A percentile compares a stretch with the other conserved stretches of the same genome.
phyloP scores from a whole-genome alignment of 768 basidiomycete genomes.

The Boletus rex-veris region DNA sequence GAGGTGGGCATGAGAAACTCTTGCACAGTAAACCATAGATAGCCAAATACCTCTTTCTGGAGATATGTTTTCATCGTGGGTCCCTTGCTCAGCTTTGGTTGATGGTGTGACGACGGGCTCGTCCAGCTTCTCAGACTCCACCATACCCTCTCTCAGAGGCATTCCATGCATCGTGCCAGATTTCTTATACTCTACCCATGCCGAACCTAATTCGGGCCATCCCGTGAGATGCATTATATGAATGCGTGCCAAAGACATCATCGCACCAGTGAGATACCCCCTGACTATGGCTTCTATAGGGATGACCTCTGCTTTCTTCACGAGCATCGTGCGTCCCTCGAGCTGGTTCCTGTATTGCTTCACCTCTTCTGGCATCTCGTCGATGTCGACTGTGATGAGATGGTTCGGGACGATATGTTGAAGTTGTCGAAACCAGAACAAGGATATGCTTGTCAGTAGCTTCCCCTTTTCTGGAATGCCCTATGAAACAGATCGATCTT shows the following conservation, averaged over 20 bases:
- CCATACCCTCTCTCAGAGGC: constrained; percentile 64
- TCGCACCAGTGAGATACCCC: constrained; percentile 90
- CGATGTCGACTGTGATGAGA: constrained; percentile 71
- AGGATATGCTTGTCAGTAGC: constrained; percentile 83
- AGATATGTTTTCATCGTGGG: constrained; percentile 95
- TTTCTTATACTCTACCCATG: constrained; percentile 92
- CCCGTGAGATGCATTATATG: constrained; percentile 5
- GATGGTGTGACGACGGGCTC: constrained; percentile 92
- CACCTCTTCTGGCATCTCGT: constrained; percentile 81
- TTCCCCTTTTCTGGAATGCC: constrained; percentile 94
- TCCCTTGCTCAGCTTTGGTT: constrained; percentile 92
- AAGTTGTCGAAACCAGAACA: constrained; percentile 94
- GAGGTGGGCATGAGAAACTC: constrained; percentile 4
- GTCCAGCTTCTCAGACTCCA: constrained; percentile 80
- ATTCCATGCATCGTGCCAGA: constrained; percentile 87
- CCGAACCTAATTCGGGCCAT: constrained; percentile 65
- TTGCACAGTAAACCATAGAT: background rate
- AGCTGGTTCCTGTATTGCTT: constrained; percentile 72
- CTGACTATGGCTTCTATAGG: constrained; percentile 95
- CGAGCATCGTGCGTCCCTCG: constrained; percentile 86
- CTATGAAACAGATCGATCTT: constrained; percentile 38
- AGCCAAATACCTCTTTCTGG: constrained; percentile 61
- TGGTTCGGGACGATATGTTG: constrained; percentile 82
- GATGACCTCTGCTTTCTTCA: constrained; percentile 82
- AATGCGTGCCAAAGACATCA: background rate